Evolutionary conservation across 2,329 filamentous ascomycete species (phyloP).

Genomic region (Lasiodiplodia citricola): DNA sequence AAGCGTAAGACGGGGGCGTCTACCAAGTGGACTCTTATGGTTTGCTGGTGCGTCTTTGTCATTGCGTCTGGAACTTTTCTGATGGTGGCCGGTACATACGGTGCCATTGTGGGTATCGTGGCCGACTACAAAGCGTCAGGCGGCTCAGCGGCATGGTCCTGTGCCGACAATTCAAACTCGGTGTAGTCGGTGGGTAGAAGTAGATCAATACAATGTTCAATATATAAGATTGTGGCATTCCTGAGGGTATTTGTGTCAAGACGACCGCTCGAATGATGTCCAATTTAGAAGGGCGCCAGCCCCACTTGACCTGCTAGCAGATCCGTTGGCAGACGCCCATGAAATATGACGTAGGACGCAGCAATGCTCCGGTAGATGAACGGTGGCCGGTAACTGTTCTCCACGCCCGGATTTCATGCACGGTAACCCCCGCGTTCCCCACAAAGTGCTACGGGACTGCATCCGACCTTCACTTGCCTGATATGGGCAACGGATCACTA

Average conservation of each 20-base stretch:
- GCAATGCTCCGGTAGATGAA: background rate
- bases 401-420: background rate
- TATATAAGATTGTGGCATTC: too few relatives aligned
- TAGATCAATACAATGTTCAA: too few relatives aligned
- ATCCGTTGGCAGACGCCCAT: too few relatives aligned
- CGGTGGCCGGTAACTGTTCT: background rate
- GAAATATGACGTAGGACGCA: background rate
- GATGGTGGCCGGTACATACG: background rate
- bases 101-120: conserved; percentile 1
- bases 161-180: conserved; percentile 20
- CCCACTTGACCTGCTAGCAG: too few relatives aligned
- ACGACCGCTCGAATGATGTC: too few relatives aligned
- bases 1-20: background rate
- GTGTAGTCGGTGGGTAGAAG: background rate
- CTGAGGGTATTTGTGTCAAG: too few relatives aligned
- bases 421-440: background rate
- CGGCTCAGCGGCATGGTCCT: conserved; percentile 9
- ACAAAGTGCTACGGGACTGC: background rate
- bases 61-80: background rate
- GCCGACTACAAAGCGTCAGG: conserved; percentile 2
- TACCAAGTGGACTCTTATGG: background rate
- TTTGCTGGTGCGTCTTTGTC: conserved; percentile 9
- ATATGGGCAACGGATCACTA: background rate
- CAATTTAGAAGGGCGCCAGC: too few relatives aligned
- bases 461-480: background rate